Percentiles rank a stretch among this genome's conserved stretches.
phyloP scores from a whole-genome alignment of 805 yeast species.

The Teunomyces stri region DNA sequence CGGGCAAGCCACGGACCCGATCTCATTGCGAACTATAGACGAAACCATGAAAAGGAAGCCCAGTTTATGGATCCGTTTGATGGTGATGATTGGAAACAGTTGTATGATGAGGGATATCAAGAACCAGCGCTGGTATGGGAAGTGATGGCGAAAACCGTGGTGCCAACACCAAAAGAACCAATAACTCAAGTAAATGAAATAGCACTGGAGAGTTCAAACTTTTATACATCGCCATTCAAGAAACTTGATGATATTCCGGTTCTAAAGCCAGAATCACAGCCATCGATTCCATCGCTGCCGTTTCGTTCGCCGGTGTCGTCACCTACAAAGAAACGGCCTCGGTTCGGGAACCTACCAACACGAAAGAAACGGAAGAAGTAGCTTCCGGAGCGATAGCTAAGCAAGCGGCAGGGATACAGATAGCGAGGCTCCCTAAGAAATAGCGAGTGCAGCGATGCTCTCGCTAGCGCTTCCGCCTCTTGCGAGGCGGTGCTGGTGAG shows the following conservation, averaged over 20 bases:
- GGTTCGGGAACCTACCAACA: not conserved
- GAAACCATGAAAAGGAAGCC: conserved; percentile 13
- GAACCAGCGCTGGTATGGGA: not conserved
- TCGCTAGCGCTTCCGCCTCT: too few relatives aligned
- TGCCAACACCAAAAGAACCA: not conserved
- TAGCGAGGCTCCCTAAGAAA: too few relatives aligned
- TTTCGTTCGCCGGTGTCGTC: not conserved
- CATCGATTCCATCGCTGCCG: not conserved
- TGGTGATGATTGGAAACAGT: not conserved
- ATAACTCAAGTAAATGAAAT: too few relatives aligned
- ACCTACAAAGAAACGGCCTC: conserved; percentile 7
- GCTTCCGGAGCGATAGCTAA: not conserved
- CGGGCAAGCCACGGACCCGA: conserved; percentile 34
- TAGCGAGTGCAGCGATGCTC: too few relatives aligned
- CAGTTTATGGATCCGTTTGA: conserved; percentile 6
- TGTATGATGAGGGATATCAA: not conserved
- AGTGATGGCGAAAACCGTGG: not conserved
- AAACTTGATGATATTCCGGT: not conserved
- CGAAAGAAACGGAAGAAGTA: not conserved
- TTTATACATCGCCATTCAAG: conserved; percentile 7
- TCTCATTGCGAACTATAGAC: conserved; percentile 26
- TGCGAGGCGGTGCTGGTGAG: too few relatives aligned
- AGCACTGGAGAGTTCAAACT: too few relatives aligned
- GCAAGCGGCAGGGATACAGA: too few relatives aligned
- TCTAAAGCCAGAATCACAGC: not conserved